Base-by-base conservation (phyloP, 1,139 yeast species). In the Lodderomyces pseudojiufengensis region DNA sequence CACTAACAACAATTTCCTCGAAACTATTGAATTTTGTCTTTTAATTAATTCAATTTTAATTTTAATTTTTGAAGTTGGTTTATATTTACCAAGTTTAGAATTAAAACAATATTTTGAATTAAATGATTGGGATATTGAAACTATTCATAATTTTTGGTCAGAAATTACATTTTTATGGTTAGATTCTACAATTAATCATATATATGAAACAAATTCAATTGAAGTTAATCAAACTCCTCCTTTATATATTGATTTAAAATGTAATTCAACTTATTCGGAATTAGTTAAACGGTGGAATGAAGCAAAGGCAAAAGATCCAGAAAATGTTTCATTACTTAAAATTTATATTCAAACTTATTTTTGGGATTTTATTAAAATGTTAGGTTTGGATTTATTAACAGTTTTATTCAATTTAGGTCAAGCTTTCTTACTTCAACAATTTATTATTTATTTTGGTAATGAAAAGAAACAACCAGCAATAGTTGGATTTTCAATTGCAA, bases 41-140 rank as follows among this genome's bases (percentile, higher is more conserved):
- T 38, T 51, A 4, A 13, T 53, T n/a, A 67, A 67, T 41, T 49
- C 73, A 1, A 3, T 57, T 0, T 40, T 50, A 2, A 53, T 75
- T n/a, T 58, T 67, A 13, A 23, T 53, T 2, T 53, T 74, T 24
- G 74, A 74, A 41, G 43, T 56, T 3, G 43, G 44, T 20, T 48
- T 49, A 24, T 78, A 65, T 46, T 40, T 50, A 8, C 80, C 82
- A 4, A 63, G 72, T 4, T 47, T 50, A 3, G 76, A 73, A 45
- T 58, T 77, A 24, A 35, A 50, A 5, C 66, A 65, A 5, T 64
- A 62, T 44, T 74, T 45, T 38, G 55, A 59, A 21, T 54, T 64
- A 41, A 63, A 63, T 39, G 68, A 49, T 18, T 64, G 69, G 69
- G 54, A 55, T 33, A 36, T 44, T 3, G 38, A 43, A 11, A 43